A percentile compares a stretch with the other conserved stretches of the same genome.
Conservation (phyloP, 805 yeast genomes). For the Candida hungchunana region DNA sequence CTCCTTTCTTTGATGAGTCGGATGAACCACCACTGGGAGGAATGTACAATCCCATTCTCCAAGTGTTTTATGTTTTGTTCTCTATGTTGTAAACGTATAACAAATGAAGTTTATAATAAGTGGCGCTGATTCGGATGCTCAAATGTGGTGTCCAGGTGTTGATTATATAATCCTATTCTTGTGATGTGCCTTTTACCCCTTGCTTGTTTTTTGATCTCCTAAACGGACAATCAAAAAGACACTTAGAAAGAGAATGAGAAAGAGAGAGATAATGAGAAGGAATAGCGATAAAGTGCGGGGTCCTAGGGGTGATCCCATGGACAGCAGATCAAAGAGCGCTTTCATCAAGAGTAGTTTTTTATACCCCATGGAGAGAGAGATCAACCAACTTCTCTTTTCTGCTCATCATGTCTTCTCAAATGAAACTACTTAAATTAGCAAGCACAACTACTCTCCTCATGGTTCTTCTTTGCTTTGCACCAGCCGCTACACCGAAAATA, state of each 20-base stretch:
- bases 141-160: conserved; percentile 1
- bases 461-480: neutral
- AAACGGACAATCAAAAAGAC: neutral
- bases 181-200: neutral
- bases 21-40: conserved; percentile 3
- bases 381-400: neutral
- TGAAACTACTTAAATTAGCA: neutral
- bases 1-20: conserved; percentile 1
- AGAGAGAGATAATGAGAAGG: no score
- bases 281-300: no score
- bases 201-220: neutral
- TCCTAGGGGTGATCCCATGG: no score
- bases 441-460: neutral
- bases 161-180: no score
- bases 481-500: neutral
- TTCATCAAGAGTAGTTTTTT: no score
- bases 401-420: neutral
- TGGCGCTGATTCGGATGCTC: neutral
- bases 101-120: neutral
- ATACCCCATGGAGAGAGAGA: no score
- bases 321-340: no score
- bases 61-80: no score
- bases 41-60: conserved; percentile 5
- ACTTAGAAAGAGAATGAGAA: no score
- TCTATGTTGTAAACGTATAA: no score